Percentiles rank a stretch among this genome's conserved stretches.
These are phyloP conservation scores for Aspergillus tanneri DNA, from an alignment of 2,329 filamentous ascomycete species.

Conservation along the genomic window DNA sequence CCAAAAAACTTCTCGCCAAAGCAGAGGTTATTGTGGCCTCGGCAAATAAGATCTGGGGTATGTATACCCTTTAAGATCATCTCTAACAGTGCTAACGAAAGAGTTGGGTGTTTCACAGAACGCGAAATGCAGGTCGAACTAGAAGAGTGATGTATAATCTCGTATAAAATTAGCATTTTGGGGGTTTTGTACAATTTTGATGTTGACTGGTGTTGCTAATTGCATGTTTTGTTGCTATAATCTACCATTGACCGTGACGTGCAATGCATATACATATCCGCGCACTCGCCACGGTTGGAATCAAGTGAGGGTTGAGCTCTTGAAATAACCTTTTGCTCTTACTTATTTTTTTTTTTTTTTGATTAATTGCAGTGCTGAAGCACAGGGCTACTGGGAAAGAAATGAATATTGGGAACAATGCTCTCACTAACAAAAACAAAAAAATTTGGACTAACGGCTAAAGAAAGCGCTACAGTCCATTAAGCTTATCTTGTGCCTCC, in stretches of 20 bases:
- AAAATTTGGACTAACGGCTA: neutral
- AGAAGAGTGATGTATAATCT: slow-evolving; percentile 28
- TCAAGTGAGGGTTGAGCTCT: too few species aligned
- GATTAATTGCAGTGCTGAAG: too few species aligned
- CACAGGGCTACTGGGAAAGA: too few species aligned
- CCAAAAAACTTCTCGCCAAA: slow-evolving; percentile 64
- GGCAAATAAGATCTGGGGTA: slow-evolving; percentile 67
- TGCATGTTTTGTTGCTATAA: too few species aligned
- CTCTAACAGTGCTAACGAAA: too few species aligned
- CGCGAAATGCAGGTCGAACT: slow-evolving; percentile 39
- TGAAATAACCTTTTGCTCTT: too few species aligned
- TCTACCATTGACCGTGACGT: too few species aligned
- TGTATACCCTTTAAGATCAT: slow-evolving; percentile 14
- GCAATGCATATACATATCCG: too few species aligned
- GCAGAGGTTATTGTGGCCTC: slow-evolving; percentile 67
- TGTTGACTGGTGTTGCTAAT: neutral
- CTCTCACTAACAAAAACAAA: neutral
- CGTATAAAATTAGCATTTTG: neutral
- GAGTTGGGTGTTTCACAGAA: too few species aligned
- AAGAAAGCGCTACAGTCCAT: slow-evolving; percentile 29
- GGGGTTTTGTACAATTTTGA: neutral
- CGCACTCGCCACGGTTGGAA: too few species aligned
- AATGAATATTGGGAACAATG: too few species aligned
- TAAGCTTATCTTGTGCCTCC: slow-evolving; percentile 40
- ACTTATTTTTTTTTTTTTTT: too few species aligned